Percentiles rank a stretch among this genome's conserved stretches.
Evolutionary conservation across 306 rosid species (phyloP).

Genomic region (Boehmeria nivea): DNA sequence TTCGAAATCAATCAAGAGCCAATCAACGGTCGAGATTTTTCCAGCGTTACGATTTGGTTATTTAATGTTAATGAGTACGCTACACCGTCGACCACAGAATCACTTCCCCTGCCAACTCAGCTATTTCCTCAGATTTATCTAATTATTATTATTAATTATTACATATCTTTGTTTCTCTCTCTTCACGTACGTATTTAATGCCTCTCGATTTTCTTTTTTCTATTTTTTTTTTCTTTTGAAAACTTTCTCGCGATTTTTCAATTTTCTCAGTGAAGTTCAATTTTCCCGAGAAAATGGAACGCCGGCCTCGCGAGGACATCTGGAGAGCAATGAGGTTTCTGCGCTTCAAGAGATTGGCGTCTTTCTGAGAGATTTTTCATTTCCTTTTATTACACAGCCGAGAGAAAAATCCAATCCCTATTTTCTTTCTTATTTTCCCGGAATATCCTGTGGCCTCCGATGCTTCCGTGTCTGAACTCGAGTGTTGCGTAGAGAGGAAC

Average conservation of each 20-base stretch:
- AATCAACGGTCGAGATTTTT: neutral
- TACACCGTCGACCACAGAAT: conserved; percentile 13
- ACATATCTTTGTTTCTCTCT: neutral
- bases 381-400: neutral
- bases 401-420: neutral
- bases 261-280: neutral
- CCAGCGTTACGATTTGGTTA: conserved; percentile 3
- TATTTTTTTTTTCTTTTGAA: neutral
- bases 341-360: neutral
- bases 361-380: neutral
- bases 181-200: conserved; percentile 2
- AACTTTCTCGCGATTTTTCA: conserved; percentile 5
- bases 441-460: neutral
- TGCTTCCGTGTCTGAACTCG: neutral
- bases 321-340: conserved; percentile 1
- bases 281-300: neutral
- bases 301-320: conserved; percentile 1
- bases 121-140: neutral
- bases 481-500: neutral
- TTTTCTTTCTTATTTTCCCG: neutral
- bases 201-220: neutral
- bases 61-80: neutral
- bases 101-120: conserved; percentile 11
- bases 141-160: neutral
- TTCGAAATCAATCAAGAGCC: neutral